A percentile compares a stretch with the other conserved stretches of the same genome.
phyloP scores from a whole-genome alignment of 2,329 filamentous ascomycete genomes.

The Calonectria montana region DNA sequence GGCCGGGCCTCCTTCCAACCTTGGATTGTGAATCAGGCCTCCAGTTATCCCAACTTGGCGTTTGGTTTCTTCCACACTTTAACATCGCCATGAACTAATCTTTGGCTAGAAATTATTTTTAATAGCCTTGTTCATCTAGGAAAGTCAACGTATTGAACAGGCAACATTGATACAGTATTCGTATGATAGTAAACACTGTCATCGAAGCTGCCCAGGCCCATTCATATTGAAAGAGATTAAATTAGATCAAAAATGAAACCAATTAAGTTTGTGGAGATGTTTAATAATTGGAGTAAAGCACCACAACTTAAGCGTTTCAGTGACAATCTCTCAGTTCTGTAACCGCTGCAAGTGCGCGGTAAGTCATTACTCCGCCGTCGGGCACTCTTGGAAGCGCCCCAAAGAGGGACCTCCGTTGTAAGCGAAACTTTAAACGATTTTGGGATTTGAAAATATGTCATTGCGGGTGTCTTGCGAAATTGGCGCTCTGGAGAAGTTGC shows the following conservation, averaged over 20 bases:
- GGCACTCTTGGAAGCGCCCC: background rate
- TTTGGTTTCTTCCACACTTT: too few species aligned
- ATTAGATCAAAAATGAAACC: background rate
- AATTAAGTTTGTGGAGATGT: too few species aligned
- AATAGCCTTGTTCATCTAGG: too few species aligned
- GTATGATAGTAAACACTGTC: background rate
- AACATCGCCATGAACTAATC: too few species aligned
- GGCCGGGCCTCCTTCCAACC: too few species aligned
- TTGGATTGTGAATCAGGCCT: too few species aligned
- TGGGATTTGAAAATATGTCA: background rate
- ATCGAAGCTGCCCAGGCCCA: background rate
- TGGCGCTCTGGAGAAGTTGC: background rate
- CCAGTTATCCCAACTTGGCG: too few species aligned
- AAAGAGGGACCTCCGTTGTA: background rate
- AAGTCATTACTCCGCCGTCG: background rate
- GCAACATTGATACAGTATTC: background rate
- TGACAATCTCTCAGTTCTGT: background rate
- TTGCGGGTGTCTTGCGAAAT: background rate
- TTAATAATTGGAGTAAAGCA: too few species aligned
- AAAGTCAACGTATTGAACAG: too few species aligned
- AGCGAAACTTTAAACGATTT: background rate
- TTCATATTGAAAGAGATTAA: background rate
- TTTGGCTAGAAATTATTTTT: too few species aligned
- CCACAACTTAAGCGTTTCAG: background rate
- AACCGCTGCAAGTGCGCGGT: background rate